Evolutionary conservation across 108 stramenopile genomes (phyloP), one percentile per base, ranked within the genome.

Genomic region (Nitzschia palea): DNA sequence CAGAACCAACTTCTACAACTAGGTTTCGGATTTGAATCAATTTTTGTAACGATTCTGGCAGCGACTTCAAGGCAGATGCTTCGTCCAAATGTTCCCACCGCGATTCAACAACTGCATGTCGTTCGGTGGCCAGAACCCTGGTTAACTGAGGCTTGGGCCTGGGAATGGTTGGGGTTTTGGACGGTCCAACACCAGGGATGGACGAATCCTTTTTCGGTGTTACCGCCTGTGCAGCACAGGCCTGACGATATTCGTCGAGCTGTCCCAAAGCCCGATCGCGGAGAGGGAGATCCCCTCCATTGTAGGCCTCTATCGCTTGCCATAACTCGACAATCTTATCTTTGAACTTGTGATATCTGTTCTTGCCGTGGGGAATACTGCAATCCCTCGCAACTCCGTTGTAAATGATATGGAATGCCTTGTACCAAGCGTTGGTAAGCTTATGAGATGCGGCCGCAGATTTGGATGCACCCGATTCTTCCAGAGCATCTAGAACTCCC

Each of bases 271-370:
- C 37, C 29, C 54, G 35, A 0, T 35, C 63, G 26, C 54, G 42
- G 35, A 65, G 57, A 36, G 64, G 65, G 23, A 65, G 64, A 33
- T 60, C 57, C n/a, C 51, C 73, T 14, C 64, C 62, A 4, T 31
- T 64, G 10, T 76, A 33, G 4, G 22, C 25, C 34, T 76, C 72
- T 57, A 80, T 60, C 14, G 68, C 72, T 3, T 22, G 22, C 79
- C 79, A 80, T 2, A 80, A 51, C 44, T 80, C 79, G 25, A 80
- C 67, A 50, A 80, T 80, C 68, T 80, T 80, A 37, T 80, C 79
- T 58, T 80, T 80, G 66, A 80, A 80, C 65, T 80, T 80, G 73
- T 80, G 79, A 37, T 68, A 71, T 4, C 79, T 68, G 36, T 80
- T 80, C 68, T 80, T 80, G 25, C 79, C 79, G 20, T 62, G 62